These are phyloP conservation scores for Claviceps spartinae DNA, from an alignment of 2,329 filamentous ascomycete genomes.

Conservation along the genomic window DNA sequence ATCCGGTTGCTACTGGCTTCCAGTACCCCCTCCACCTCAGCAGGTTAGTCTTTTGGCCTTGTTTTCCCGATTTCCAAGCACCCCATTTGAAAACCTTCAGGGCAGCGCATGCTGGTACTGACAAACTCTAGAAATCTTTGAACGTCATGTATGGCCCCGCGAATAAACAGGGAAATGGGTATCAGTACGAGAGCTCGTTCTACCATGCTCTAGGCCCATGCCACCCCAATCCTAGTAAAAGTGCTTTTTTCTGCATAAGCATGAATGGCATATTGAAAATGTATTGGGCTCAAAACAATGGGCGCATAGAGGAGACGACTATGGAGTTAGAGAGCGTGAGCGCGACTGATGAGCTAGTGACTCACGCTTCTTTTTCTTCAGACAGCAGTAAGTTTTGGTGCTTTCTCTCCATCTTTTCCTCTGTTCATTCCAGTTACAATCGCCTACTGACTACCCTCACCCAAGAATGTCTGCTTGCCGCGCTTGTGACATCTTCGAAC, in stretches of 20 bases:
- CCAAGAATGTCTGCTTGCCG: conserved; percentile 42
- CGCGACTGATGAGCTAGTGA: conserved; percentile 61
- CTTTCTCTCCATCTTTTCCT: neutral
- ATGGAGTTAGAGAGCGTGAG: conserved; percentile 63
- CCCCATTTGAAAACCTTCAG: neutral
- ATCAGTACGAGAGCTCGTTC: conserved; percentile 55
- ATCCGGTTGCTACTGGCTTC: conserved; percentile 78
- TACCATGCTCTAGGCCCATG: conserved; percentile 56
- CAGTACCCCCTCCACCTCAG: conserved; percentile 35
- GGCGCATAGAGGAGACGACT: conserved; percentile 55
- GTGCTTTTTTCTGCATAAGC: conserved; percentile 65
- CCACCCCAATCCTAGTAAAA: conserved; percentile 57
- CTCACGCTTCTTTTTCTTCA: conserved; percentile 62
- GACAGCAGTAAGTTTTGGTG: conserved; percentile 47
- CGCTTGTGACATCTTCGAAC: conserved; percentile 53
- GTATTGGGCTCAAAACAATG: conserved; percentile 63
- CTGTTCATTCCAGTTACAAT: neutral
- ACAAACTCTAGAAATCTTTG: conserved; percentile 23
- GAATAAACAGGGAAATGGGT: conserved; percentile 46
- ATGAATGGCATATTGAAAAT: conserved; percentile 60
- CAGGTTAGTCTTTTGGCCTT: conserved; percentile 15
- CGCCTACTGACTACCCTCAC: conserved; percentile 11
- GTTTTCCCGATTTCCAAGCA: too few species aligned
- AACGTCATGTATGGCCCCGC: conserved; percentile 46
- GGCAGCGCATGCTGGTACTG: neutral